phyloP scores from a whole-genome alignment of 2,329 filamentous ascomycete species.

The Pseudogymnoascus sp. region DNA sequence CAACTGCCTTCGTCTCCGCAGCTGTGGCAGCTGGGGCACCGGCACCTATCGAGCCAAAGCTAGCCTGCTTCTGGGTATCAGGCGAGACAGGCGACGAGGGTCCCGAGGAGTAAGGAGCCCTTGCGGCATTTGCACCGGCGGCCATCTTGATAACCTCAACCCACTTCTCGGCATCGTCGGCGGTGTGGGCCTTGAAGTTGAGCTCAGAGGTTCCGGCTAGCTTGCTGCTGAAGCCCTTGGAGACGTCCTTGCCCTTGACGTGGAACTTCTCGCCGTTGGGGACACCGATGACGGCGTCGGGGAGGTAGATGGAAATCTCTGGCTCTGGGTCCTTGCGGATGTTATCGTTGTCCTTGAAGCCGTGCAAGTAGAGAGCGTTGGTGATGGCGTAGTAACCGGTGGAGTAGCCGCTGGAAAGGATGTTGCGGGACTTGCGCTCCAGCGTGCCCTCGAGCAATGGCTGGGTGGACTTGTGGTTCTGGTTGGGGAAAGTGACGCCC shows the following conservation, averaged over 20 bases:
- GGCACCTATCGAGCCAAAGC: not conserved
- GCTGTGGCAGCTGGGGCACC: not conserved
- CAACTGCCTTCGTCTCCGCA: not conserved
- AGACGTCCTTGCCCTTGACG: slow-evolving; percentile 89
- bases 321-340: slow-evolving; percentile 64
- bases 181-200: slow-evolving; percentile 77
- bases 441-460: slow-evolving; percentile 80
- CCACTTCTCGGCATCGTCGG: slow-evolving; percentile 78
- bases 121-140: slow-evolving; percentile 12
- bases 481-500: slow-evolving; percentile 77
- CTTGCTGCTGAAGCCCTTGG: slow-evolving; percentile 71
- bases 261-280: slow-evolving; percentile 77
- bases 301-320: slow-evolving; percentile 83
- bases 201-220: slow-evolving; percentile 74
- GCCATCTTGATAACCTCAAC: slow-evolving; percentile 54
- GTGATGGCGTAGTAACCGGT: slow-evolving; percentile 86
- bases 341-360: slow-evolving; percentile 89
- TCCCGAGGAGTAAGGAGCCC: not conserved
- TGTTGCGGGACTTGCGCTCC: slow-evolving; percentile 83
- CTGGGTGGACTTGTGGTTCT: slow-evolving; percentile 70
- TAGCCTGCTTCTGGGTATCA: slow-evolving; percentile 1
- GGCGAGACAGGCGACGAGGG: slow-evolving; percentile 8
- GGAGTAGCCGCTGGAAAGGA: slow-evolving; percentile 67
- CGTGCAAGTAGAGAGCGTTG: slow-evolving; percentile 80
- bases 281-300: slow-evolving; percentile 72